Percentiles rank a stretch among this genome's conserved stretches.
phyloP scores from a whole-genome alignment of 257 asterid genomes.

The Solanum ossicruentum region DNA sequence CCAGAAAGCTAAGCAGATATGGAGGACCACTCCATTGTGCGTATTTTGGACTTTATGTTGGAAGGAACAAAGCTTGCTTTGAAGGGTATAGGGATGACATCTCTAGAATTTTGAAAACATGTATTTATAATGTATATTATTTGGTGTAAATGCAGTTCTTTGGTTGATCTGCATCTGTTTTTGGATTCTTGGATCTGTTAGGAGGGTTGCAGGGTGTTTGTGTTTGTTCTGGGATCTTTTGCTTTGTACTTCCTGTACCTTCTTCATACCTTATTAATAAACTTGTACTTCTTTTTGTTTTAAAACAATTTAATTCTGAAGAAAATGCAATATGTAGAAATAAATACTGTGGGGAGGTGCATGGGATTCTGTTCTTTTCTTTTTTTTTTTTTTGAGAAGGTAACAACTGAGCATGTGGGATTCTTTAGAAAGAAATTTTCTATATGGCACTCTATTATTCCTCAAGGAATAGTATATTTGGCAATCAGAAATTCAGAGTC shows the following conservation, averaged over 20 bases:
- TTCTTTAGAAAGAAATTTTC: slow-evolving; percentile 57
- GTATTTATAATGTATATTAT: not conserved
- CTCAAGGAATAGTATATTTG: slow-evolving; percentile 81
- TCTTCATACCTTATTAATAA: not conserved
- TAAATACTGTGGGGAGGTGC: not conserved
- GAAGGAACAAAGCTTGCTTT: not conserved
- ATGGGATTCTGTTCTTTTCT: too few relatives aligned
- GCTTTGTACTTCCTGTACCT: not conserved
- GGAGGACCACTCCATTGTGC: not conserved
- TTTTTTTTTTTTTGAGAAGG: too few relatives aligned
- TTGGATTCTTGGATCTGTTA: not conserved
- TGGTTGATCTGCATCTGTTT: not conserved
- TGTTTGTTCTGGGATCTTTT: not conserved
- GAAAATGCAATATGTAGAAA: not conserved
- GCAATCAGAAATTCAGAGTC: slow-evolving; percentile 19
- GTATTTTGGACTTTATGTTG: not conserved
- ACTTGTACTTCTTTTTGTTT: not conserved
- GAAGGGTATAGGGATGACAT: not conserved
- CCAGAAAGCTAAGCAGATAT: not conserved
- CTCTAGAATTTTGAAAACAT: not conserved
- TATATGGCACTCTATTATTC: slow-evolving; percentile 80
- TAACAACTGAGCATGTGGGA: not conserved
- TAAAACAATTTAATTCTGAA: not conserved
- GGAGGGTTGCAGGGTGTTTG: not conserved
- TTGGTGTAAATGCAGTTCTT: not conserved